A percentile compares a stretch with the other conserved stretches of the same genome.
phyloP scores from a whole-genome alignment of 2,329 filamentous ascomycete genomes.

The Fusarium sp. region DNA sequence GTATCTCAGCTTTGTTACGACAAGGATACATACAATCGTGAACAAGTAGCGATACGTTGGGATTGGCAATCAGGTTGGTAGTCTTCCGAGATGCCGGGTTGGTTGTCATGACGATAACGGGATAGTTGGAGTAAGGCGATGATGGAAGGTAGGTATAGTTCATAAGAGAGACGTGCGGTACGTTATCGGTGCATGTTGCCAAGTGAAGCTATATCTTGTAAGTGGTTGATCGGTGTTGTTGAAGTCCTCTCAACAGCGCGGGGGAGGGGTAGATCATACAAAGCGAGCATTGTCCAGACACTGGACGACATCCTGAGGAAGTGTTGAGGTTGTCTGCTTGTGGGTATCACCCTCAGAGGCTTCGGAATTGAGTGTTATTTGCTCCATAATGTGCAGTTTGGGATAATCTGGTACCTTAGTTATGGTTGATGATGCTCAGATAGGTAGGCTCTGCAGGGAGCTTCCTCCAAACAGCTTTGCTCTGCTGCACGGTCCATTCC shows the following conservation, averaged over 20 bases:
- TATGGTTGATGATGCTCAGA: slow-evolving; percentile 28
- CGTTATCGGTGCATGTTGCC: slow-evolving; percentile 85
- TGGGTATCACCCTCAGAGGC: slow-evolving; percentile 80
- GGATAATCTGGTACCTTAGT: neutral
- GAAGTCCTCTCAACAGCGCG: slow-evolving; percentile 26
- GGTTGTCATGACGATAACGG: slow-evolving; percentile 96
- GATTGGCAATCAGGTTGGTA: slow-evolving; percentile 84
- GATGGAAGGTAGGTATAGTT: slow-evolving; percentile 97
- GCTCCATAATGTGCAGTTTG: slow-evolving; percentile 60
- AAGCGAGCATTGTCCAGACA: slow-evolving; percentile 96
- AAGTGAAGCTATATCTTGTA: slow-evolving; percentile 80
- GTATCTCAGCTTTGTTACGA: neutral
- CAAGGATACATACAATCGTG: slow-evolving; percentile 76
- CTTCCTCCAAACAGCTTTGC: slow-evolving; percentile 20
- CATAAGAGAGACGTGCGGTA: slow-evolving; percentile 96
- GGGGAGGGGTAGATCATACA: slow-evolving; percentile 65
- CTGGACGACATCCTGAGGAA: slow-evolving; percentile 87
- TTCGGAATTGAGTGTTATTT: slow-evolving; percentile 80
- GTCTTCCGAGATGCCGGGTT: slow-evolving; percentile 84
- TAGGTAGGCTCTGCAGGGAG: slow-evolving; percentile 22
- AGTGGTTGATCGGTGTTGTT: slow-evolving; percentile 15
- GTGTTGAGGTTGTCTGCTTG: slow-evolving; percentile 74
- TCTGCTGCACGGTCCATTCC: slow-evolving; percentile 33
- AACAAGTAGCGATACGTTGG: slow-evolving; percentile 91
- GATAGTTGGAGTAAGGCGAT: slow-evolving; percentile 74